phyloP scores from a whole-genome alignment of 1,284 basidiomycete genomes.

The Ustilago crameri region DNA sequence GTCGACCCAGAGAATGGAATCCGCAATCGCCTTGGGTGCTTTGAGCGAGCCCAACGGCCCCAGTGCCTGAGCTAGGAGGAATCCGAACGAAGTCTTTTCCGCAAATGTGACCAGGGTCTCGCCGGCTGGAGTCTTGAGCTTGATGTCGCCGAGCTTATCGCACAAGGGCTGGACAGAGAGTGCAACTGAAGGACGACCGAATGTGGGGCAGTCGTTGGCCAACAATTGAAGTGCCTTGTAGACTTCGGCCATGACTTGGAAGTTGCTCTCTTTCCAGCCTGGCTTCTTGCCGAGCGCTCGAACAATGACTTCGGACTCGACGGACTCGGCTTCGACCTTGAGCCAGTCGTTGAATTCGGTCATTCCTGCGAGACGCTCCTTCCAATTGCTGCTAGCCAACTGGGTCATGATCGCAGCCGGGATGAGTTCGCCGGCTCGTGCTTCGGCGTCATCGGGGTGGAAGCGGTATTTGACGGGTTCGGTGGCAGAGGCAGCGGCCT shows the following conservation, averaged over 20 bases:
- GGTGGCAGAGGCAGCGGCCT: conserved; percentile 73
- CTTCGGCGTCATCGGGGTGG: conserved; percentile 90
- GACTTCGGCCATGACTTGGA: conserved; percentile 74
- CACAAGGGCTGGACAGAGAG: conserved; percentile 84
- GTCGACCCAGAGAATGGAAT: conserved; percentile 90
- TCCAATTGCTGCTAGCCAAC: conserved; percentile 90
- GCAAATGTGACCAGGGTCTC: conserved; percentile 84
- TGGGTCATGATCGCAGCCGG: conserved; percentile 79
- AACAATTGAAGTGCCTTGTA: conserved; percentile 72
- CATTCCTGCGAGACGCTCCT: conserved; percentile 84
- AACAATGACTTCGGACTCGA: conserved; percentile 90
- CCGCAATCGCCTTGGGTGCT: conserved; percentile 95
- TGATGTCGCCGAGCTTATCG: conserved; percentile 96
- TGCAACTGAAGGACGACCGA: conserved; percentile 86
- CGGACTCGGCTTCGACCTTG: conserved; percentile 75
- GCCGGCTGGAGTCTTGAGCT: conserved; percentile 96
- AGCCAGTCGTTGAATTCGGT: conserved; percentile 89
- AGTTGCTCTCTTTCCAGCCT: conserved; percentile 98
- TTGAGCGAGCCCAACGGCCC: conserved; percentile 71
- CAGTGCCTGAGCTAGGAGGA: conserved; percentile 83
- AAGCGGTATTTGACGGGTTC: conserved; percentile 89
- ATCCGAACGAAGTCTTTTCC: conserved; percentile 92
- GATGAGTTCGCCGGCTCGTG: conserved; percentile 79
- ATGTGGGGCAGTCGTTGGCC: conserved; percentile 82
- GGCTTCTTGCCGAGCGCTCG: conserved; percentile 89